These are phyloP conservation scores for Lentinula novae-zelandiae DNA, from an alignment of 1,284 basidiomycete species.

Conservation along the genomic window DNA sequence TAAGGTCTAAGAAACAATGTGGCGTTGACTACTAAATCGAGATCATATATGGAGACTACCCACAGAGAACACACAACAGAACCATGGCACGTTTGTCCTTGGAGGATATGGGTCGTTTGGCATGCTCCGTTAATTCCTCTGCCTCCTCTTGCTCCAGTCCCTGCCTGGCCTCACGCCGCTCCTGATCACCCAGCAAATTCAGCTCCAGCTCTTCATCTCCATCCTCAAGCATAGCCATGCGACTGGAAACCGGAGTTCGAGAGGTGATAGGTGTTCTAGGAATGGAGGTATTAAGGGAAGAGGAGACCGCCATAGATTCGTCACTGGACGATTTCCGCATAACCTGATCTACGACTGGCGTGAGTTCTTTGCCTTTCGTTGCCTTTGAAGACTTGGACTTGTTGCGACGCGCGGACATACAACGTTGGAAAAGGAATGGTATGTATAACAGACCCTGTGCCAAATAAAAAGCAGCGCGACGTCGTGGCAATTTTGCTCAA, in stretches of 20 bases:
- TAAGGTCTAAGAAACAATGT: slow-evolving; percentile 54
- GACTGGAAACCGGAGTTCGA: slow-evolving; percentile 22
- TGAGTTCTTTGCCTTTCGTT: slow-evolving; percentile 21
- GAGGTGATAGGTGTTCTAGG: slow-evolving; percentile 58
- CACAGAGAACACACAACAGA: slow-evolving; percentile 87
- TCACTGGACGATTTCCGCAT: slow-evolving; percentile 11
- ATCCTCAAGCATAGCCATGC: slow-evolving; percentile 25
- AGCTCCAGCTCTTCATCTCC: slow-evolving; percentile 61
- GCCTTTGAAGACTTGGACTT: slow-evolving; percentile 25
- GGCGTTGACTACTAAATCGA: slow-evolving; percentile 10
- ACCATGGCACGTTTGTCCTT: slow-evolving; percentile 86
- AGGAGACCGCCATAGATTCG: slow-evolving; percentile 29
- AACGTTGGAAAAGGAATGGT: slow-evolving; percentile 4
- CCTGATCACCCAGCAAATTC: slow-evolving; percentile 57
- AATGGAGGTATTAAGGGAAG: slow-evolving; percentile 62
- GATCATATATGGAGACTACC: slow-evolving; percentile 31
- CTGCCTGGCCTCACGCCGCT: slow-evolving; percentile 42
- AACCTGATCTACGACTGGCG: slow-evolving; percentile 18
- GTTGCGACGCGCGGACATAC: slow-evolving; percentile 29
- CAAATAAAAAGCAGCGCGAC: not conserved
- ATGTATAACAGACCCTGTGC: not conserved
- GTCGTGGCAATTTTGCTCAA: not conserved
- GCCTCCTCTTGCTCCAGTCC: slow-evolving; percentile 33
- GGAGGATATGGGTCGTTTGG: slow-evolving; percentile 52
- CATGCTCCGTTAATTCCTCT: slow-evolving; percentile 15